These are phyloP conservation scores for Tylopilus vinaceipallidus DNA, from an alignment of 768 basidiomycete species.

Conservation along the genomic window DNA sequence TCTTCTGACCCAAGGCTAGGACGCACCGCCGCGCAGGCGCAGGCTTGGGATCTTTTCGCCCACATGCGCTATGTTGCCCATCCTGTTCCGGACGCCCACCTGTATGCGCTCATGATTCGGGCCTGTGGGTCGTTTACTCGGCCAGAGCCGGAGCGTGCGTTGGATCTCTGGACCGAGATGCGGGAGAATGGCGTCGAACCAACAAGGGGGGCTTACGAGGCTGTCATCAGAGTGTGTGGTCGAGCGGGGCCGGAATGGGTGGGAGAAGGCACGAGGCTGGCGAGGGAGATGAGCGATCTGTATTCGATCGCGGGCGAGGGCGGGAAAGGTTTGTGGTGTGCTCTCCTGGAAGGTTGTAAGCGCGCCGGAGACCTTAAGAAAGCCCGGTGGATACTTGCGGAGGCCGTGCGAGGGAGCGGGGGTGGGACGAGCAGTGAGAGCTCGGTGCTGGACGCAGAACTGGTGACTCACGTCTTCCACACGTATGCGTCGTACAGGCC, in stretches of 20 bases:
- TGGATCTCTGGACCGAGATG: conserved; percentile 95
- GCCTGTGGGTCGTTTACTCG: conserved; percentile 66
- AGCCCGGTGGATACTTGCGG: conserved; percentile 87
- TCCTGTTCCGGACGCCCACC: conserved; percentile 63
- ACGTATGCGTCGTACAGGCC: conserved; percentile 80
- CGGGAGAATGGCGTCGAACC: conserved; percentile 68
- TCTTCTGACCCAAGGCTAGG: conserved; percentile 25
- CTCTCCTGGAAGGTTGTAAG: conserved; percentile 88
- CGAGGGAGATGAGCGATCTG: conserved; percentile 82
- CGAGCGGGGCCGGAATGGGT: conserved; percentile 65
- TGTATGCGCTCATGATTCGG: conserved; percentile 86
- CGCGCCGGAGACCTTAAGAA: conserved; percentile 79
- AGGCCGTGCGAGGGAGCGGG: conserved; percentile 46
- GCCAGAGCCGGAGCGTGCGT: conserved; percentile 84
- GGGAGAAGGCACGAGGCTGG: conserved; percentile 78
- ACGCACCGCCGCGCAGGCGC: conserved; percentile 54
- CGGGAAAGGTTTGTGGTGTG: conserved; percentile 70
- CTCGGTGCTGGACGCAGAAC: conserved; percentile 55
- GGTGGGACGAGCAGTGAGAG: conserved; percentile 21
- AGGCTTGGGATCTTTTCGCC: conserved; percentile 91
- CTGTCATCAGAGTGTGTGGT: conserved; percentile 80
- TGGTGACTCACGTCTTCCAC: conserved; percentile 85
- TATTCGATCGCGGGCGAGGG: conserved; percentile 36
- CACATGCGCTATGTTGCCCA: conserved; percentile 98
- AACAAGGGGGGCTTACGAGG: conserved; percentile 69